Percentiles rank a stretch among this genome's conserved stretches.
Evolutionary conservation across 2,329 filamentous ascomycete species (phyloP).

Genomic region (Trichoderma atroviride): DNA sequence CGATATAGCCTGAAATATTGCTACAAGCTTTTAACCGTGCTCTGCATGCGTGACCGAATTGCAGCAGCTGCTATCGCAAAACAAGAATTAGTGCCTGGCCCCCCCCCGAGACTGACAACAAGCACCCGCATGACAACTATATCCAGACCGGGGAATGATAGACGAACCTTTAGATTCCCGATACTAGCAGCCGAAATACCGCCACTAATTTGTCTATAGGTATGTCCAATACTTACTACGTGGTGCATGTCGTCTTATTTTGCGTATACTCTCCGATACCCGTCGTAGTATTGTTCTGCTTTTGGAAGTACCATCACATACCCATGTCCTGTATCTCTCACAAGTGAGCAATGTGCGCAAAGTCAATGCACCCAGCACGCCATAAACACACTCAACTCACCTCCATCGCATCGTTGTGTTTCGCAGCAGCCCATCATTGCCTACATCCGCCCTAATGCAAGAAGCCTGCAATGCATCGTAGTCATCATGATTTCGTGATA

Average conservation of each 20-base stretch:
- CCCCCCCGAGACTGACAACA: neutral
- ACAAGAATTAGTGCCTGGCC: neutral
- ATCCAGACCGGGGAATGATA: neutral
- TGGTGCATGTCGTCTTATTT: neutral
- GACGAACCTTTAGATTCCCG: neutral
- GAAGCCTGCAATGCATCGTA: neutral
- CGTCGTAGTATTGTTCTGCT: neutral
- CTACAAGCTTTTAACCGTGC: neutral
- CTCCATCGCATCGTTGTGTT: neutral
- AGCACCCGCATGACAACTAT: neutral
- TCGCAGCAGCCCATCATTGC: neutral
- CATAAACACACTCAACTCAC: neutral
- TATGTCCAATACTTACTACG: neutral
- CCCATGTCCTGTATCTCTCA: neutral
- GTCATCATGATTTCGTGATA: neutral
- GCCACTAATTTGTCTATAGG: too few relatives aligned
- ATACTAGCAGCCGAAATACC: neutral
- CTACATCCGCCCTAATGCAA: neutral
- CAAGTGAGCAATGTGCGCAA: neutral
- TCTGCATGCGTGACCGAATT: neutral
- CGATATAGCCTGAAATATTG: neutral
- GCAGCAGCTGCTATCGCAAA: neutral
- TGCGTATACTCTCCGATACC: neutral
- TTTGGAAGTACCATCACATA: too few relatives aligned
- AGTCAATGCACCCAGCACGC: neutral